Conservation (phyloP, 768 basidiomycete genomes). For the Termitomyces sp. region DNA sequence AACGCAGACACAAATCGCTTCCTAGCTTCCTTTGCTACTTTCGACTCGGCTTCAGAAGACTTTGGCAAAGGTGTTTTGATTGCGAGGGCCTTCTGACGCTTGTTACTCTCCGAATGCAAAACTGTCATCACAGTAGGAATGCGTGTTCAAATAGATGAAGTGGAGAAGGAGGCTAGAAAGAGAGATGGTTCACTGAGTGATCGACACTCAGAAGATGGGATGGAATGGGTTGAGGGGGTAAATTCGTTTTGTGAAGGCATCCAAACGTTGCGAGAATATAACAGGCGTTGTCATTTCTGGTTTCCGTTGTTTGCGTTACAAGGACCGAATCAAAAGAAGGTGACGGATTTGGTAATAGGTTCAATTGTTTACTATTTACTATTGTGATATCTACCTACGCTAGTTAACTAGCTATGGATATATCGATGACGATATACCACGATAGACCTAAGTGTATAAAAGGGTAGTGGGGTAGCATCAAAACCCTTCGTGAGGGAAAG, state of each 20-base stretch:
- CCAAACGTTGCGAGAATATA: neutral
- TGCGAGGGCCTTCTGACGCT: neutral
- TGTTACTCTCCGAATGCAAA: neutral
- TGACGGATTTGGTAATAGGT: neutral
- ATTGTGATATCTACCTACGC: too few relatives aligned
- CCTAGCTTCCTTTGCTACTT: neutral
- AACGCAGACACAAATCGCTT: neutral
- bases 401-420: too few relatives aligned
- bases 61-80: neutral
- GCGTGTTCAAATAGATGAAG: too few relatives aligned
- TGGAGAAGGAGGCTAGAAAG: too few relatives aligned
- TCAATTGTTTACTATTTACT: neutral
- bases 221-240: neutral
- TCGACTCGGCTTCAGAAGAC: neutral
- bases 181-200: neutral
- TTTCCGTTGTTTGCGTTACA: neutral
- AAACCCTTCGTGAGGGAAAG: too few relatives aligned
- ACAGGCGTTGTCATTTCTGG: neutral
- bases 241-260: neutral
- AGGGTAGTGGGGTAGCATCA: too few relatives aligned
- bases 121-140: too few relatives aligned
- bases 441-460: too few relatives aligned
- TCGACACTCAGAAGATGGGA: neutral
- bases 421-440: too few relatives aligned
- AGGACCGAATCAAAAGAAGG: neutral